These are phyloP conservation scores for Lentinula sp. DNA, from an alignment of 768 basidiomycete species.

Conservation along the genomic window DNA sequence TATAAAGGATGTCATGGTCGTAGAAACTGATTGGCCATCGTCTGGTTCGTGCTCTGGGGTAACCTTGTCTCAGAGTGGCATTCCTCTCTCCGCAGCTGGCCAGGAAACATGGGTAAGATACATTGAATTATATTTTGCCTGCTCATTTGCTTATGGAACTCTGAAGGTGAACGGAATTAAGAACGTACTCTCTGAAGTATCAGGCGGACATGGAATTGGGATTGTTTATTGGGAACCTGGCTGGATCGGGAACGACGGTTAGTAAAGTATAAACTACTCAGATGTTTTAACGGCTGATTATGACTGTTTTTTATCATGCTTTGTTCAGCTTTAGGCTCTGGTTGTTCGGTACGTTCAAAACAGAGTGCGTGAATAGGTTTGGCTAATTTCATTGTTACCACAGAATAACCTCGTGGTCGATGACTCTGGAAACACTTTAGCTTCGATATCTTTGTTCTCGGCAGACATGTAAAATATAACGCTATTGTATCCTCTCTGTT, in stretches of 20 bases:
- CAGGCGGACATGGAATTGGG: slow-evolving; percentile 42
- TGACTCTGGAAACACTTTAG: slow-evolving; percentile 35
- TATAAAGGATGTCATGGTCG: slow-evolving; percentile 44
- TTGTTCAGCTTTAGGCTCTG: slow-evolving; percentile 26
- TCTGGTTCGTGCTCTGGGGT: slow-evolving; percentile 31
- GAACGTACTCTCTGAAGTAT: slow-evolving; percentile 35
- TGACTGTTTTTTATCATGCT: background rate
- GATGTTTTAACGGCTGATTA: background rate
- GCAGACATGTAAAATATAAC: slow-evolving; percentile 21
- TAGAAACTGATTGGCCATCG: slow-evolving; percentile 62
- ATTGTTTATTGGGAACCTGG: slow-evolving; percentile 65
- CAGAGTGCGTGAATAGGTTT: background rate
- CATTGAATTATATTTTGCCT: background rate
- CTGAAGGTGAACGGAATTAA: slow-evolving; percentile 30
- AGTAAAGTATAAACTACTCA: slow-evolving; percentile 9
- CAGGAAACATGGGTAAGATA: slow-evolving; percentile 43
- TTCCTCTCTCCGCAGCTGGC: slow-evolving; percentile 43
- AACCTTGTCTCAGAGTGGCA: slow-evolving; percentile 18
- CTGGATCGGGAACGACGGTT: slow-evolving; percentile 51
- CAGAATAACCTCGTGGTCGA: slow-evolving; percentile 49
- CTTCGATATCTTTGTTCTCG: slow-evolving; percentile 33
- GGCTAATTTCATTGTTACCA: background rate
- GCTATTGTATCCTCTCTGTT: too few relatives aligned
- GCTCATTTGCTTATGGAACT: background rate
- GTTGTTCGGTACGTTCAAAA: slow-evolving; percentile 26